Evolutionary conservation across 208 protist species (phyloP).

Genomic region (Blechomonas ayalai): DNA sequence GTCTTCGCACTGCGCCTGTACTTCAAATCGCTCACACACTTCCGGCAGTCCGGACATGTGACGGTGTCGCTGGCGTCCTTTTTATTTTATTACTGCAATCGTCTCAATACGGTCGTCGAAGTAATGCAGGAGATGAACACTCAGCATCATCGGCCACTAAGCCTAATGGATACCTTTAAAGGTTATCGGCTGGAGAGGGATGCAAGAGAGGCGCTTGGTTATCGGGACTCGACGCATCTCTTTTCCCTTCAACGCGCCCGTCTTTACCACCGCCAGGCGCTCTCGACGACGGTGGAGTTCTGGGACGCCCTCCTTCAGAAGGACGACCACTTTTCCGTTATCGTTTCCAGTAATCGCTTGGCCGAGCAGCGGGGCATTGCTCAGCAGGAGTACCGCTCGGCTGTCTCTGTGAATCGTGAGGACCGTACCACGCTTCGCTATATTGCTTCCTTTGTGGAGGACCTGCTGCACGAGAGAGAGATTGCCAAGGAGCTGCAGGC

Average conservation of each 20-base stretch:
- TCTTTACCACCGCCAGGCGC: constrained; percentile 8
- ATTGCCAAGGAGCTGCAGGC: constrained; percentile 7
- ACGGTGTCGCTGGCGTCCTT: constrained; percentile 10
- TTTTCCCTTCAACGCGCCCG: constrained; percentile 13
- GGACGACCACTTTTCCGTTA: not conserved
- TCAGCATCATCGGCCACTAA: not conserved
- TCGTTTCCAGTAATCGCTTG: constrained; percentile 4
- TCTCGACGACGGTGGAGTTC: constrained; percentile 8
- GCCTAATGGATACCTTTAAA: constrained; percentile 9
- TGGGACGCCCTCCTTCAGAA: constrained; percentile 5
- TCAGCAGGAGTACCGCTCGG: constrained; percentile 4
- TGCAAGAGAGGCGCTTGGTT: constrained; percentile 10
- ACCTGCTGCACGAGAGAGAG: constrained; percentile 7
- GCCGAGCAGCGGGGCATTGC: constrained; percentile 4
- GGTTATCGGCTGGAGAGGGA: constrained; percentile 4
- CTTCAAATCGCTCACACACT: constrained; percentile 9
- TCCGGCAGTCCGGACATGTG: constrained; percentile 12
- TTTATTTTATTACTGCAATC: constrained; percentile 13
- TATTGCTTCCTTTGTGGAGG: constrained; percentile 10
- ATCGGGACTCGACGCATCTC: constrained; percentile 9
- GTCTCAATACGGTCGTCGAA: constrained; percentile 5
- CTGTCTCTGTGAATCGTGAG: constrained; percentile 9
- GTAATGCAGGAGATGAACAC: constrained; percentile 3
- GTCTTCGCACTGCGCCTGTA: constrained; percentile 5
- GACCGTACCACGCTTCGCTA: constrained; percentile 5